phyloP scores from a whole-genome alignment of 768 basidiomycete genomes.

The Chlorophyllum brunneum region DNA sequence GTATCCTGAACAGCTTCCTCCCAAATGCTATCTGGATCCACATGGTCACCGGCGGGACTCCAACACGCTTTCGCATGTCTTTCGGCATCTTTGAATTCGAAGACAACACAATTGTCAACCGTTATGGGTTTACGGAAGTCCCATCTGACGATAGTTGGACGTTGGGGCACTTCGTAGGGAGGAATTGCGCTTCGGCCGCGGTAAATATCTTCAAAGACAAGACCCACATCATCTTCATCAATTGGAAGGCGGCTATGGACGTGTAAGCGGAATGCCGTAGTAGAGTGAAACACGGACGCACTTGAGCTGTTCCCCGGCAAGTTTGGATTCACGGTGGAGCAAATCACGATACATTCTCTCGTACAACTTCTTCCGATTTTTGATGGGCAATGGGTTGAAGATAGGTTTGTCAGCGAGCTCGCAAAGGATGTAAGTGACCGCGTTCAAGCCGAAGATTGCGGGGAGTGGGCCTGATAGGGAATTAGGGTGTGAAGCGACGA shows the following conservation, averaged over 20 bases:
- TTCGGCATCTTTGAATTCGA: constrained; percentile 74
- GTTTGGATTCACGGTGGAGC: constrained; percentile 66
- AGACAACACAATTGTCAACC: constrained; percentile 82
- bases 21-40: constrained; percentile 60
- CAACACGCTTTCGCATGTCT: constrained; percentile 53
- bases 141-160: constrained; percentile 82
- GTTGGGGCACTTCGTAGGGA: constrained; percentile 68
- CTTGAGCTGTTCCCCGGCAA: constrained; percentile 61
- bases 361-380: constrained; percentile 81
- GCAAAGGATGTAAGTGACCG: constrained; percentile 85
- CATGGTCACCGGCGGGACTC: constrained; percentile 21
- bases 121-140: constrained; percentile 58
- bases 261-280: background rate
- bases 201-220: constrained; percentile 86
- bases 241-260: constrained; percentile 64
- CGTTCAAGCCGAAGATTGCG: constrained; percentile 86
- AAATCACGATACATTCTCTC: constrained; percentile 75
- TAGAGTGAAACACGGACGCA: constrained; percentile 26
- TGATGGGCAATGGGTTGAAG: constrained; percentile 78
- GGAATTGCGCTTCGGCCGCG: constrained; percentile 76
- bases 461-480: constrained; percentile 64
- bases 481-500: background rate
- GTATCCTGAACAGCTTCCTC: constrained; percentile 56
- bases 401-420: constrained; percentile 84
- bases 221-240: constrained; percentile 76